These are phyloP conservation scores for Cryphonectria radicalis DNA, from an alignment of 2,329 filamentous ascomycete genomes.

Conservation along the genomic window DNA sequence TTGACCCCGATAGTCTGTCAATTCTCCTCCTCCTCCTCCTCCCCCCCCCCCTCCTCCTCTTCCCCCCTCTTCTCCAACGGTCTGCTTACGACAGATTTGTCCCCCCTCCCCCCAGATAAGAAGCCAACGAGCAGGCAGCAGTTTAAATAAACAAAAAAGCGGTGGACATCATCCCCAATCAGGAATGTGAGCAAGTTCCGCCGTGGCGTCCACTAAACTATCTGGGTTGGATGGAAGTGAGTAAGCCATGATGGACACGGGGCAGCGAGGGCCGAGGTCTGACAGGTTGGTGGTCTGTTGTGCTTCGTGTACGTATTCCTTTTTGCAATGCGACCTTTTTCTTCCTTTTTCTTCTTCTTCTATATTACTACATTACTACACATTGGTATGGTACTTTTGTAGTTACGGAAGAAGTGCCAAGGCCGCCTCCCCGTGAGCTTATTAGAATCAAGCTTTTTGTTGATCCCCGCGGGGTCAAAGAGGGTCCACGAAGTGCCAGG, in stretches of 20 bases:
- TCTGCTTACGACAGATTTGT: background rate
- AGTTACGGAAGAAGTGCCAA: background rate
- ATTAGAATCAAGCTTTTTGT: slow-evolving; percentile 8
- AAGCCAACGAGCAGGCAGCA: background rate
- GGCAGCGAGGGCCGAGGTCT: background rate
- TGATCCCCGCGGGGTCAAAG: background rate
- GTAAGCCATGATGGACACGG: background rate
- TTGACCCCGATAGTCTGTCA: background rate
- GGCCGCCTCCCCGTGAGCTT: background rate
- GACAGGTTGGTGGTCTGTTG: background rate
- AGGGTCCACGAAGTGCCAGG: too few species aligned
- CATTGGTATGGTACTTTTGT: background rate
- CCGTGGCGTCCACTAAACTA: background rate
- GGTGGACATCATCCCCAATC: background rate
- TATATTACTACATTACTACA: background rate
- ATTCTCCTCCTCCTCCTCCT: background rate
- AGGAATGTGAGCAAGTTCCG: background rate
- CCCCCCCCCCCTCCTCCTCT: too few species aligned
- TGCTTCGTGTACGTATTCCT: background rate
- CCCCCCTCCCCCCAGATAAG: background rate
- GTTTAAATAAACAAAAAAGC: background rate
- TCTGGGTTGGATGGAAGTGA: background rate
- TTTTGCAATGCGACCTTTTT: background rate
- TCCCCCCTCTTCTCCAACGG: background rate
- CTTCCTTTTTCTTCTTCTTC: background rate